Conservation (phyloP, 2,329 filamentous ascomycete species). For the Dothistroma septosporum region DNA sequence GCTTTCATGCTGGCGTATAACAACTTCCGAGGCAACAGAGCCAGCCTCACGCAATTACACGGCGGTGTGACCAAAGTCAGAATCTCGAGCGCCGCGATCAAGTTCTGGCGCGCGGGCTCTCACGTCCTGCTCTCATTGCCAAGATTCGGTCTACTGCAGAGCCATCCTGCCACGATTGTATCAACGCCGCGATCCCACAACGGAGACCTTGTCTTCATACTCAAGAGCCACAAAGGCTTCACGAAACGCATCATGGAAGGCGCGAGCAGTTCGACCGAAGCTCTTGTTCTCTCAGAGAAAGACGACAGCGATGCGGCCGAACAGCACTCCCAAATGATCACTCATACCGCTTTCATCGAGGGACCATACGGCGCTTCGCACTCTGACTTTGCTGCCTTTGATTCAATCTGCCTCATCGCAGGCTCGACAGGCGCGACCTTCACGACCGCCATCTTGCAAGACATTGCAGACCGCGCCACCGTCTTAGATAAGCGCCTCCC, state of each 20-base stretch:
- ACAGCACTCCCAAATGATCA: conserved; percentile 14
- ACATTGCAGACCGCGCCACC: conserved; percentile 24
- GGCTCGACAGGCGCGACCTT: conserved; percentile 31
- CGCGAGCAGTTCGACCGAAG: conserved; percentile 21
- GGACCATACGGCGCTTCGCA: conserved; percentile 27
- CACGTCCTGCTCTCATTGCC: conserved; percentile 29
- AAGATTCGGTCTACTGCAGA: conserved; percentile 26
- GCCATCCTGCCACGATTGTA: conserved; percentile 30
- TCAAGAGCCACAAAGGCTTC: conserved; percentile 30
- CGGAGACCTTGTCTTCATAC: conserved; percentile 29
- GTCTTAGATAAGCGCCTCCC: conserved; percentile 19
- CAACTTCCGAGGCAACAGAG: conserved; percentile 31
- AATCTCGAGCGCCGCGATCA: conserved; percentile 35
- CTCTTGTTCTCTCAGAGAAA: conserved; percentile 18
- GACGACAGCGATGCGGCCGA: conserved; percentile 9
- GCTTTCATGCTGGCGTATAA: conserved; percentile 32
- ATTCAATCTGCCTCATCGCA: conserved; percentile 26
- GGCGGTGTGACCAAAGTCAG: conserved; percentile 37
- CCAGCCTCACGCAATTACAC: conserved; percentile 26
- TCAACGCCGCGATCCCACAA: conserved; percentile 26
- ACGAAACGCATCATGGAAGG: conserved; percentile 26
- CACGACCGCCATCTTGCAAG: conserved; percentile 25
- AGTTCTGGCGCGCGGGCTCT: conserved; percentile 34
- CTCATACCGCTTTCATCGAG: conserved; percentile 23
- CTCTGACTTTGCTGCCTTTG: conserved; percentile 27